Conservation (phyloP, 768 basidiomycete genomes). For the Kwoniella sp. region DNA sequence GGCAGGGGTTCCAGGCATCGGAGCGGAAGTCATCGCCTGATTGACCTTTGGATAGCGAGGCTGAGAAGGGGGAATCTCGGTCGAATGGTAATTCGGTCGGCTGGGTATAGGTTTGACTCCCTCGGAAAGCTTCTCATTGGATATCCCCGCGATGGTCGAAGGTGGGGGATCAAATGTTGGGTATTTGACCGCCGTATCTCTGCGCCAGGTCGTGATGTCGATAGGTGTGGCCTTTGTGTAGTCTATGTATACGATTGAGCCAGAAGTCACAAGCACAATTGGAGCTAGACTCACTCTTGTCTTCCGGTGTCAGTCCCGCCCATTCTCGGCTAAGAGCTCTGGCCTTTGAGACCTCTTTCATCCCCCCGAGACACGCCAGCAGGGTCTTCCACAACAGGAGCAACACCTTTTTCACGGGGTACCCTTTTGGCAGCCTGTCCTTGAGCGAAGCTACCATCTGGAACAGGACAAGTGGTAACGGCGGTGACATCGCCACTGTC, state of each 20-base stretch:
- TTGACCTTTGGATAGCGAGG: conserved; percentile 3
- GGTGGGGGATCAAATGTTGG: conserved; percentile 75
- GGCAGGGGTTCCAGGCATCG: conserved; percentile 73
- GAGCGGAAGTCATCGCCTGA: conserved; percentile 12
- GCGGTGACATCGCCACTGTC: conserved; percentile 89
- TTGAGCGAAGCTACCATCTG: conserved; percentile 81
- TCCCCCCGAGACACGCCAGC: conserved; percentile 85
- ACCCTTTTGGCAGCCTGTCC: conserved; percentile 90
- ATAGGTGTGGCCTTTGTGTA: conserved; percentile 84
- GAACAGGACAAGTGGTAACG: conserved; percentile 86
- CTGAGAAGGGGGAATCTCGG: conserved; percentile 26
- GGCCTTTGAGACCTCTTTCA: conserved; percentile 75
- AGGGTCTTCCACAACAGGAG: conserved; percentile 92
- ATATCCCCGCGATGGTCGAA: conserved; percentile 20
- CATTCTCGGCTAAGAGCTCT: conserved; percentile 82
- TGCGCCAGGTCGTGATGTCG: conserved; percentile 82
- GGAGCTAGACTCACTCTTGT: conserved; percentile 24
- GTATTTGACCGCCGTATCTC: conserved; percentile 90
- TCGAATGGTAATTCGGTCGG: conserved; percentile 86
- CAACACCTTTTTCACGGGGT: conserved; percentile 95
- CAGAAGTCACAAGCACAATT: conserved; percentile 23
- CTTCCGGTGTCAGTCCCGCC: conserved; percentile 61
- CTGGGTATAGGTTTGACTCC: conserved; percentile 90
- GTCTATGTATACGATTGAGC: conserved; percentile 48
- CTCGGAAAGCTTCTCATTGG: conserved; percentile 66